Evolutionary conservation across 2,329 filamentous ascomycete genomes (phyloP).

Genomic region (Rhytidhysteron rufulum): DNA sequence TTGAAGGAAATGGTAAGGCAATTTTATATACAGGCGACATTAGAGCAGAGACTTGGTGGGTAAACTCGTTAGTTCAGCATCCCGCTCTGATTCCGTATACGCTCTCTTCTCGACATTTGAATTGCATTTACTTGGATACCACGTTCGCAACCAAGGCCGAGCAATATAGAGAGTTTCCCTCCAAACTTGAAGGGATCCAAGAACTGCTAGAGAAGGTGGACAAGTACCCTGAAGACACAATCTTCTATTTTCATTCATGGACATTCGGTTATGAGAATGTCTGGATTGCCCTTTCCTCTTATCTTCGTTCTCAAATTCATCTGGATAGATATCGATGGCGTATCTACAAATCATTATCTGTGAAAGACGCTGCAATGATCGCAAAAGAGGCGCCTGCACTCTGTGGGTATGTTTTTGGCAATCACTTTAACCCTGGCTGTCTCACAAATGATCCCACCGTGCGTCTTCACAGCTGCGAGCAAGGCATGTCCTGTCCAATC

Average conservation of each 20-base stretch:
- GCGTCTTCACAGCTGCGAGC: constrained; percentile 83
- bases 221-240: constrained; percentile 66
- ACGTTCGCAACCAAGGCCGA: constrained; percentile 61
- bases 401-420: constrained; percentile 71
- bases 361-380: constrained; percentile 37
- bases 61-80: constrained; percentile 67
- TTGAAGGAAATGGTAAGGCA: constrained; percentile 69
- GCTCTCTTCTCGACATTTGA: constrained; percentile 47
- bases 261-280: constrained; percentile 93
- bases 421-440: constrained; percentile 65
- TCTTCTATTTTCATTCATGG: constrained; percentile 85
- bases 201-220: constrained; percentile 69
- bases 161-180: constrained; percentile 51
- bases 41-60: constrained; percentile 81
- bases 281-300: constrained; percentile 74
- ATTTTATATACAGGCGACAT: constrained; percentile 88
- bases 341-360: constrained; percentile 62
- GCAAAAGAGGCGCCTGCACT: constrained; percentile 61
- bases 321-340: constrained; percentile 75
- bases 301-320: constrained; percentile 69
- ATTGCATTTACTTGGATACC: constrained; percentile 86
- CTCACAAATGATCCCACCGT: constrained; percentile 61
- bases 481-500: constrained; percentile 58
- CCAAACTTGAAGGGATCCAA: constrained; percentile 69
- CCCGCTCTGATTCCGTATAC: constrained; percentile 74